phyloP scores from a whole-genome alignment of 768 basidiomycete genomes.

The Lactarius akahatsu region DNA sequence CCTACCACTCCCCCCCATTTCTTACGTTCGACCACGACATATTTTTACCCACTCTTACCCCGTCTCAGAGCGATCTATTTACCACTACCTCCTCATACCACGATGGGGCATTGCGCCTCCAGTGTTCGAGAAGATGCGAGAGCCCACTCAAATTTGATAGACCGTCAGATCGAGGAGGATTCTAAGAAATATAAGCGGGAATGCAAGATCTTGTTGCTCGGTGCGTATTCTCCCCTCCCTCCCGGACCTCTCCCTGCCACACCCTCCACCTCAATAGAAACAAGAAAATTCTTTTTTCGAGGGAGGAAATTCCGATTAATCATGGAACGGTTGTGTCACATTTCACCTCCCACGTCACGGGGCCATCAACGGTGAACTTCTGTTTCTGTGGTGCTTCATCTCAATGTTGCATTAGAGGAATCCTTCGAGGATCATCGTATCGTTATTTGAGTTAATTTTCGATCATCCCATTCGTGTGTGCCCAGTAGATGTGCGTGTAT shows the following conservation, averaged over 20 bases:
- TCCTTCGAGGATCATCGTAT: no score
- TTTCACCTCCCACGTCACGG: no score
- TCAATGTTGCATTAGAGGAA: no score
- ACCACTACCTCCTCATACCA: neutral
- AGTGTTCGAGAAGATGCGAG: conserved; percentile 52
- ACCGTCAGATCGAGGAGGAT: conserved; percentile 85
- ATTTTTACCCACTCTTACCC: neutral
- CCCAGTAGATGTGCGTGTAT: conserved; percentile 3
- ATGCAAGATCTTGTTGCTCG: conserved; percentile 89
- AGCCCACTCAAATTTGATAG: conserved; percentile 72
- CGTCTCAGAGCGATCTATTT: neutral
- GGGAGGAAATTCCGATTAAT: no score
- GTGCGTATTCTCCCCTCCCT: conserved; percentile 45
- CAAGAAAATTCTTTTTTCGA: no score
- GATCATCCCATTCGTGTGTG: conserved; percentile 3
- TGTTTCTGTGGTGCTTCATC: neutral
- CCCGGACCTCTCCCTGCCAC: neutral
- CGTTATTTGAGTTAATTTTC: neutral
- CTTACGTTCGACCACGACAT: neutral
- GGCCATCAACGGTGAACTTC: no score
- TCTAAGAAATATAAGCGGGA: conserved; percentile 76
- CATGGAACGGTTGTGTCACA: no score
- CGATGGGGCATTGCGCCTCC: conserved; percentile 71
- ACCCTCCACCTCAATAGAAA: neutral
- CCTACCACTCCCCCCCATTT: neutral